phyloP scores from a whole-genome alignment of 768 basidiomycete species.

The Naganishia vaughanmartiniae region DNA sequence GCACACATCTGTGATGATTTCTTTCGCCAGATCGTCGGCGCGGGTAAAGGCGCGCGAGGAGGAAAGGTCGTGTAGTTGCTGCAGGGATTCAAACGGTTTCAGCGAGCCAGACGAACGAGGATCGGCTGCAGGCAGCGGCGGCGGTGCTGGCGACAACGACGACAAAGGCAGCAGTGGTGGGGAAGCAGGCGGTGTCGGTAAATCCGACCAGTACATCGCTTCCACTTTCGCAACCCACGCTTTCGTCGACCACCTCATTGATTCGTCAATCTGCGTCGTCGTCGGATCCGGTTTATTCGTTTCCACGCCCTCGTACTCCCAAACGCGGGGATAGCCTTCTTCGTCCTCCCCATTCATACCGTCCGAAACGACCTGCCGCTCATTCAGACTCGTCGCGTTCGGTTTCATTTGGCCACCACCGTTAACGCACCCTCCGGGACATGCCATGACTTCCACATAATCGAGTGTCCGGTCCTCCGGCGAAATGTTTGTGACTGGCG shows the following conservation, averaged over 20 bases:
- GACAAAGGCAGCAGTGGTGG: too few species aligned
- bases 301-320: slow-evolving; percentile 42
- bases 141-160: too few species aligned
- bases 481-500: slow-evolving; percentile 26
- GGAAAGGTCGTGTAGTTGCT: slow-evolving; percentile 17
- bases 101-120: slow-evolving; percentile 12
- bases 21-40: slow-evolving; percentile 16
- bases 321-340: slow-evolving; percentile 69
- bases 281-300: slow-evolving; percentile 26
- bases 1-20: slow-evolving; percentile 8
- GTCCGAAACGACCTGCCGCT: slow-evolving; percentile 46
- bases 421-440: slow-evolving; percentile 94
- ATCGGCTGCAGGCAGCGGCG: background rate
- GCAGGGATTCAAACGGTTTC: slow-evolving; percentile 2
- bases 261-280: slow-evolving; percentile 51
- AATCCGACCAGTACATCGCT: slow-evolving; percentile 68
- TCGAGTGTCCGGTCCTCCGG: slow-evolving; percentile 47
- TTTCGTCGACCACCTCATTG: slow-evolving; percentile 74
- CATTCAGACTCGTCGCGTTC: background rate
- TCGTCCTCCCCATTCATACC: slow-evolving; percentile 54
- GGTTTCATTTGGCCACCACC: slow-evolving; percentile 79
- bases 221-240: slow-evolving; percentile 82
- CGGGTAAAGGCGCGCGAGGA: background rate
- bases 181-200: slow-evolving; percentile 58
- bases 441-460: slow-evolving; percentile 75